Evolutionary conservation across 495 filamentous ascomycete genomes (phyloP).

Genomic region (Aspergillus asperescens): DNA sequence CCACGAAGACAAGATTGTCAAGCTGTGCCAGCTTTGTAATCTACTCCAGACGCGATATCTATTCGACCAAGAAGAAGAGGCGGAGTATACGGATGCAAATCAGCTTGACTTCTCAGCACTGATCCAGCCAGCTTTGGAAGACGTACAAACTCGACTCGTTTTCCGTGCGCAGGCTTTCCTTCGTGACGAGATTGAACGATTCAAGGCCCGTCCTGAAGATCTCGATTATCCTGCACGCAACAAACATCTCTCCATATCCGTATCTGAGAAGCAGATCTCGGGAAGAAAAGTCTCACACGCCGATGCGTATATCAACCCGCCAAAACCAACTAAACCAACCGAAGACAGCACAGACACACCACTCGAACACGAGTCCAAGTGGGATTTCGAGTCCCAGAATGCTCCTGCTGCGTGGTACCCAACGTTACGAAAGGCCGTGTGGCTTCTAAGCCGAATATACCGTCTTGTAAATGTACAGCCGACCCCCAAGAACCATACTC

Average conservation of each 20-base stretch:
- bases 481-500: not conserved
- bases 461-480: constrained; percentile 62
- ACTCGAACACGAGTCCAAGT: constrained; percentile 43
- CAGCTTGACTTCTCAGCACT: constrained; percentile 62
- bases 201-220: constrained; percentile 62
- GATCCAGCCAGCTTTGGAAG: constrained; percentile 64
- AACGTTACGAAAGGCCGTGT: constrained; percentile 70
- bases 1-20: constrained; percentile 63
- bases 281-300: constrained; percentile 40
- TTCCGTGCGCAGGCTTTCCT: constrained; percentile 64
- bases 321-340: constrained; percentile 48
- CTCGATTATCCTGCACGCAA: constrained; percentile 59
- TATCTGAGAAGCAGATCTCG: constrained; percentile 45
- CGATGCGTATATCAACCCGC: constrained; percentile 42
- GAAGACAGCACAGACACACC: constrained; percentile 46
- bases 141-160: constrained; percentile 71
- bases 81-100: constrained; percentile 47
- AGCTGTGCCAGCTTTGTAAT: constrained; percentile 75
- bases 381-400: constrained; percentile 50
- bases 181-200: constrained; percentile 64
- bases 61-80: constrained; percentile 65
- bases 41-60: constrained; percentile 82
- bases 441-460: constrained; percentile 79
- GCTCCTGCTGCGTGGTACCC: constrained; percentile 56
- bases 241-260: constrained; percentile 41